phyloP scores from a whole-genome alignment of 768 basidiomycete genomes.

The Trametes villosa region DNA sequence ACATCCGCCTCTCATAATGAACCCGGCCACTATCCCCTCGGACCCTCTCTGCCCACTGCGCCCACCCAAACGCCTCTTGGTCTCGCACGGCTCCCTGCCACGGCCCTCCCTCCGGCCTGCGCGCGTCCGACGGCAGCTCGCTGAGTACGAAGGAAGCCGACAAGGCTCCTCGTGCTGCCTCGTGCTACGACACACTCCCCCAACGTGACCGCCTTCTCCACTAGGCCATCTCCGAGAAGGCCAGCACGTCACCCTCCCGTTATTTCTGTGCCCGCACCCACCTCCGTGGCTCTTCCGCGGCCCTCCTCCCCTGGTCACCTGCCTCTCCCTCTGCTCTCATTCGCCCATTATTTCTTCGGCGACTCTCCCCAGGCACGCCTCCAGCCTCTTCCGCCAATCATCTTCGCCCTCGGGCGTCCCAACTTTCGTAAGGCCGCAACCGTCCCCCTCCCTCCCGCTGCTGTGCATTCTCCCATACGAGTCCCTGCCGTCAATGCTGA shows the following conservation, averaged over 20 bases:
- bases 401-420: too few species aligned
- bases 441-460: too few species aligned
- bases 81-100: not conserved
- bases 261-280: not conserved
- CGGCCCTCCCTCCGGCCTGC: not conserved
- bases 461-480: too few species aligned
- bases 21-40: not conserved
- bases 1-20: not conserved
- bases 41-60: not conserved
- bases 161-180: conserved; percentile 6
- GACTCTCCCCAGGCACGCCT: not conserved
- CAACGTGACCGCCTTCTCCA: conserved; percentile 5
- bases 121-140: not conserved
- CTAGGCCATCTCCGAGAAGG: not conserved
- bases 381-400: too few species aligned
- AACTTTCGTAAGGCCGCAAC: too few species aligned
- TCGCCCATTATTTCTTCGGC: not conserved
- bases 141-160: not conserved
- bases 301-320: not conserved
- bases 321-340: not conserved
- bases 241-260: not conserved
- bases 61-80: not conserved
- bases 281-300: conserved; percentile 14
- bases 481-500: too few species aligned
- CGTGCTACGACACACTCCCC: conserved; percentile 3